Conservation (phyloP, 352 stramenopile species). For the Phytophthora tentaculata region DNA sequence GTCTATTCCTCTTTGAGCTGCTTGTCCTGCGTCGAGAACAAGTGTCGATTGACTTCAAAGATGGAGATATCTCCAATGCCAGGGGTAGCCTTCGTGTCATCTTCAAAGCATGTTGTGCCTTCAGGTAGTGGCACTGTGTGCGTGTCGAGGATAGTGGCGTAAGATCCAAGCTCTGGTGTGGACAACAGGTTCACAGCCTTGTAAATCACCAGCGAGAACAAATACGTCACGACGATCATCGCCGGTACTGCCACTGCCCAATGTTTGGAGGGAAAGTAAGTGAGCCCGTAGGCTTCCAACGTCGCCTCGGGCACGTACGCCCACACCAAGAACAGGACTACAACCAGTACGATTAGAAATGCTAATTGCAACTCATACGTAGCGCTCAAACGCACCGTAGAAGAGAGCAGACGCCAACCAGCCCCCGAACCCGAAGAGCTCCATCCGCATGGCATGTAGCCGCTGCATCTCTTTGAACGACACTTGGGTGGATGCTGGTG, state of each 20-base stretch:
- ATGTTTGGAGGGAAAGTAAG: conserved; percentile 91
- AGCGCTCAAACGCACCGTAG: conserved; percentile 53
- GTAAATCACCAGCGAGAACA: conserved; percentile 87
- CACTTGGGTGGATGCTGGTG: conserved; percentile 32
- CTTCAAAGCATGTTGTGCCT: conserved; percentile 48
- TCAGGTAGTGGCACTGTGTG: conserved; percentile 67
- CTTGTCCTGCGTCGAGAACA: conserved; percentile 45
- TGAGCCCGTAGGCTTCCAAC: conserved; percentile 80
- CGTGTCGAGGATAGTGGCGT: conserved; percentile 80
- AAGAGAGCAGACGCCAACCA: conserved; percentile 83
- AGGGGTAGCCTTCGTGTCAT: conserved; percentile 63
- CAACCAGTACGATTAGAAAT: not conserved
- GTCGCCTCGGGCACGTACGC: conserved; percentile 86
- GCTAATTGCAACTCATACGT: not conserved
- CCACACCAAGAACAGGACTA: conserved; percentile 89
- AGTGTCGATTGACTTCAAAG: conserved; percentile 67
- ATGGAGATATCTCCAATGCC: conserved; percentile 82
- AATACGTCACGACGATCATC: conserved; percentile 82
- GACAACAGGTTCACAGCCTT: conserved; percentile 83
- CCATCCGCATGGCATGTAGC: conserved; percentile 82
- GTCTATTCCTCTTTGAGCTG: conserved; percentile 35
- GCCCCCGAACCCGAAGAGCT: conserved; percentile 88
- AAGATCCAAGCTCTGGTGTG: conserved; percentile 74
- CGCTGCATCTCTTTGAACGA: conserved; percentile 87
- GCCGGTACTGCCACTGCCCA: conserved; percentile 89